These are phyloP conservation scores for Linnemannia schmuckeri DNA, from an alignment of 192 early-diverging fungal species.

Conservation along the genomic window DNA sequence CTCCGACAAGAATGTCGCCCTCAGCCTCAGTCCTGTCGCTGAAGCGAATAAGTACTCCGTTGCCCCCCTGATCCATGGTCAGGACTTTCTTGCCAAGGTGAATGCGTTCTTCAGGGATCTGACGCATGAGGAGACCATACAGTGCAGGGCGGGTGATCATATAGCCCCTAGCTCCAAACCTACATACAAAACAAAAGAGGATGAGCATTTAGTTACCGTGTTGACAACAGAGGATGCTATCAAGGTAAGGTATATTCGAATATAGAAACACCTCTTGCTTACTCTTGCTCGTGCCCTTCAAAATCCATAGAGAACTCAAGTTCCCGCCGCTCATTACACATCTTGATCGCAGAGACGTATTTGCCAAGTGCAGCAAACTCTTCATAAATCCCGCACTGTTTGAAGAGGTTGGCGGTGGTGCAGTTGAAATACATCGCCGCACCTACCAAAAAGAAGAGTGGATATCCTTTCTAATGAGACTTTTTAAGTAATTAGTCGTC, in stretches of 20 bases:
- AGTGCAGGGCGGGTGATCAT: slow-evolving; percentile 11
- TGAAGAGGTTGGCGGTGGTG: background rate
- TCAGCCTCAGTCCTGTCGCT: slow-evolving; percentile 6
- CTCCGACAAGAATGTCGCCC: slow-evolving; percentile 48
- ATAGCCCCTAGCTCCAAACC: background rate
- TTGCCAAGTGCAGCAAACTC: slow-evolving; percentile 6
- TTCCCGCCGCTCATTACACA: background rate
- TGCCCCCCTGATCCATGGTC: background rate
- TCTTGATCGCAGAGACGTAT: background rate
- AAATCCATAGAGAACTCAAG: background rate
- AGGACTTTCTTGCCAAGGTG: slow-evolving; percentile 24
- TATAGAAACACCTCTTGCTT: background rate
- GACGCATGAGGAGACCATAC: background rate
- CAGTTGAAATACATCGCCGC: background rate
- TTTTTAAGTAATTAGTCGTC: no score
- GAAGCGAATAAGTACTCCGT: slow-evolving; percentile 29
- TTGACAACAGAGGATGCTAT: background rate
- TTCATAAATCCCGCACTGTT: slow-evolving; percentile 15
- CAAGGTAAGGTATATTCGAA: background rate
- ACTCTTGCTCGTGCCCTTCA: background rate
- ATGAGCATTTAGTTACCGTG: no score
- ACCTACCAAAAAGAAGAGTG: background rate
- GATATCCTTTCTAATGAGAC: no score
- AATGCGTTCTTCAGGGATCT: slow-evolving; percentile 10
- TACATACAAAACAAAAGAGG: background rate